Base-by-base conservation (phyloP, 768 basidiomycete genomes). In the Chalciporus piperatus region DNA sequence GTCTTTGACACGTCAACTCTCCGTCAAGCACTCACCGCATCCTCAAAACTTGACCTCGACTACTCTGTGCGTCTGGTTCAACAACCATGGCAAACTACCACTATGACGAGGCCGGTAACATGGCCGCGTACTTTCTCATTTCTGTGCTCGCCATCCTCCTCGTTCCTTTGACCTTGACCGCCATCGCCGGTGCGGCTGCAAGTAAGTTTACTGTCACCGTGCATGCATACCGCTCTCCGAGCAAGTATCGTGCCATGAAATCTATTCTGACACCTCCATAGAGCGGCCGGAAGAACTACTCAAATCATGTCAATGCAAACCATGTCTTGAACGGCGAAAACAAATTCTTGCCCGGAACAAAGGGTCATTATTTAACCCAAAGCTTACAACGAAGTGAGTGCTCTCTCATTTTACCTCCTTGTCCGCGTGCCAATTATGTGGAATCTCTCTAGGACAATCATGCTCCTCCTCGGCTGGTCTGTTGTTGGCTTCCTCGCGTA, bases 41-140 rank as follows among this genome's bases (percentile, higher is more conserved):
- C 19, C 20, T 41, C 16, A 28, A 16, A 22, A 4, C 41, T 13
- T 9, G 23, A 48, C 17, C 17, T 20, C n/a, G 8, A 48, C 22
- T 40, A 35, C 17, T 17, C 3, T 6, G 42, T n/a, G 20, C 25
- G 10, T 28, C 30, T 44, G 33, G 40, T 46, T 57, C 60, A 64
- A 19, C 64, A 59, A 56, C 59, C 41, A 87, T 90, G 89, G 87
- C 86, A 59, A 81, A 85, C 58, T 91, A 92, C 73, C 78, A 84
- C 71, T 92, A 92, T 68, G 90, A 92, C 70, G 89, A 92, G 74
- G 79, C 80, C 42, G 90, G 91, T 57, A 83, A 82, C 57, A 87
- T 92, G 87, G 89, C 89, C 62, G 79, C 84, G 33, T 98, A 94
- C 74, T 98, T 98, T 71, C 71, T 93, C 54, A 82, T 98, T 49